phyloP scores from a whole-genome alignment of 257 asterid genomes.

The Salvia rosmarinus region DNA sequence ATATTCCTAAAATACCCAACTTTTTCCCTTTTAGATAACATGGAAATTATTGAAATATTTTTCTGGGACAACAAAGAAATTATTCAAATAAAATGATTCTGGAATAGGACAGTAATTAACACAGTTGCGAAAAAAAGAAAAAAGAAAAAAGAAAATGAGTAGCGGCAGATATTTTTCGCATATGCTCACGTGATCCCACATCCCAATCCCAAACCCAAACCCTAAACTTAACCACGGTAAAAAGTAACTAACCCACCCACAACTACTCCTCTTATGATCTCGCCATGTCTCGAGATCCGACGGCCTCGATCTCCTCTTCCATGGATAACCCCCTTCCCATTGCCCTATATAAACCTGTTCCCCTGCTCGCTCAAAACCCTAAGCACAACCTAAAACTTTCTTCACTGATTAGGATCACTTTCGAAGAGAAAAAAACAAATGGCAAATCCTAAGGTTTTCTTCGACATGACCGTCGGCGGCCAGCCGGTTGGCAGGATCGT shows the following conservation, averaged over 20 bases:
- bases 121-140: not conserved
- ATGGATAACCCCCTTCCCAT: conserved; percentile 30
- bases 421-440: not conserved
- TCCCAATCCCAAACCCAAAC: not conserved
- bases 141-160: not conserved
- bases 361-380: conserved; percentile 36
- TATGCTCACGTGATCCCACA: conserved; percentile 40
- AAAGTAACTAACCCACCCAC: conserved; percentile 20
- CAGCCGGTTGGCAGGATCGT: conserved; percentile 57
- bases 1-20: not conserved
- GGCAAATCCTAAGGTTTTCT: conserved; percentile 73
- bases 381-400: conserved; percentile 28
- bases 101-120: not conserved
- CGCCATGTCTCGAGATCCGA: conserved; percentile 38
- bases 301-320: conserved; percentile 37
- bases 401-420: not conserved
- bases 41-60: not conserved
- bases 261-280: conserved; percentile 24
- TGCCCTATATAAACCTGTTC: conserved; percentile 45
- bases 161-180: conserved; percentile 35
- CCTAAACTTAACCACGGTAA: conserved; percentile 42
- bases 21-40: not conserved
- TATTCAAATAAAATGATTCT: not conserved
- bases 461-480: conserved; percentile 71
- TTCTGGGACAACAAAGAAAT: too few species aligned